A percentile compares a stretch with the other conserved stretches of the same genome.
Evolutionary conservation across 805 yeast genomes (phyloP).

Genomic region (Metschnikowia similis): DNA sequence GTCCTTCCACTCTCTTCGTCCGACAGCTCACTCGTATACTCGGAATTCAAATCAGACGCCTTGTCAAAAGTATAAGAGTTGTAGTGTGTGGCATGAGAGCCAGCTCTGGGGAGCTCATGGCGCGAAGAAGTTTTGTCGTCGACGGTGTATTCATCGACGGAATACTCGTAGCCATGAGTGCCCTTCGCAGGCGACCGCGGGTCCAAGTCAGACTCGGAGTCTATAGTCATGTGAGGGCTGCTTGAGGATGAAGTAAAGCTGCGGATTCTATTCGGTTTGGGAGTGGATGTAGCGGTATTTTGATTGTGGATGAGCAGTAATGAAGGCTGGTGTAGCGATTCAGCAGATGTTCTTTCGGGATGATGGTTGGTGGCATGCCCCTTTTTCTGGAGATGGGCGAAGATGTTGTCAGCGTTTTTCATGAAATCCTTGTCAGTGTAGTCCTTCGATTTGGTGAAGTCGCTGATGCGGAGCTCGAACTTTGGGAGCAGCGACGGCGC

Average conservation of each 20-base stretch:
- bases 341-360: conserved; percentile 2
- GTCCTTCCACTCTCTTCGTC: not conserved
- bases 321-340: conserved; percentile 6
- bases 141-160: conserved; percentile 19
- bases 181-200: conserved; percentile 9
- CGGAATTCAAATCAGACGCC: conserved; percentile 12
- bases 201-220: conserved; percentile 3
- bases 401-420: conserved; percentile 36
- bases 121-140: not conserved
- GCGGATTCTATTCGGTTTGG: conserved; percentile 24
- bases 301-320: conserved; percentile 6
- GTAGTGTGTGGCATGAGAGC: not conserved
- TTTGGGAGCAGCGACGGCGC: conserved; percentile 6
- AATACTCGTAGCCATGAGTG: conserved; percentile 33
- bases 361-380: conserved; percentile 17
- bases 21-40: conserved; percentile 2
- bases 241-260: not conserved
- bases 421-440: conserved; percentile 35
- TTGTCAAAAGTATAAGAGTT: conserved; percentile 33
- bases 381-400: conserved; percentile 34
- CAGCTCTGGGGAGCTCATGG: not conserved
- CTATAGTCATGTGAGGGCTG: not conserved
- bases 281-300: conserved; percentile 38
- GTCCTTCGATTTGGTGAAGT: conserved; percentile 27
- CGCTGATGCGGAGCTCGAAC: conserved; percentile 24